phyloP scores from a whole-genome alignment of 2,329 filamentous ascomycete species.

The Neonectria coccinea region DNA sequence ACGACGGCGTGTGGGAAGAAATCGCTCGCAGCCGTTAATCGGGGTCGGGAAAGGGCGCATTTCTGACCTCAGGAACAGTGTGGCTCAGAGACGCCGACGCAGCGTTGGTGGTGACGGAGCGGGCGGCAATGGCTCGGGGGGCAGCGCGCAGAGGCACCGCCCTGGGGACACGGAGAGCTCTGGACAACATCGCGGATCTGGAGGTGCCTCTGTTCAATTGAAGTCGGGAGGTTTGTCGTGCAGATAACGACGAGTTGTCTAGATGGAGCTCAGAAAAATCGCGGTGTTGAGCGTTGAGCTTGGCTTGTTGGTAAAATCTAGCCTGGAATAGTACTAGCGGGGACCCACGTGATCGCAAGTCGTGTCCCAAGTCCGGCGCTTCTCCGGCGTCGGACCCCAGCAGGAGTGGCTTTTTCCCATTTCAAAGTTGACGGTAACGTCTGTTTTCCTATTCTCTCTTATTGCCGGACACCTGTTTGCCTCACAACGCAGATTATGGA shows the following conservation, averaged over 20 bases:
- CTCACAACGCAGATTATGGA: not conserved
- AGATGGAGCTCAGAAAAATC: conserved; percentile 58
- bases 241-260: conserved; percentile 49
- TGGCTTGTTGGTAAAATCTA: conserved; percentile 55
- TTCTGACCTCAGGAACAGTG: conserved; percentile 66
- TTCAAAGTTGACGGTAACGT: not conserved
- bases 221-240: conserved; percentile 47
- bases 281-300: conserved; percentile 58
- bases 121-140: conserved; percentile 64
- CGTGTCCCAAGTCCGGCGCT: conserved; percentile 21
- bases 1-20: conserved; percentile 7
- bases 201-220: conserved; percentile 50
- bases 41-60: conserved; percentile 41
- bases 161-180: conserved; percentile 72
- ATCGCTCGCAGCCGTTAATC: conserved; percentile 19
- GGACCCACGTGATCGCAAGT: conserved; percentile 38
- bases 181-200: conserved; percentile 73
- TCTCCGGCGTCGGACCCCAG: conserved; percentile 23
- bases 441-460: not conserved
- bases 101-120: conserved; percentile 94
- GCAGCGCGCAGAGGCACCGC: conserved; percentile 67
- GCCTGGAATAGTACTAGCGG: conserved; percentile 42
- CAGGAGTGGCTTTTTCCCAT: not conserved
- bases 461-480: not conserved
- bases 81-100: conserved; percentile 91